Evolutionary conservation across 108 stramenopile genomes (phyloP).

Genomic region (Craspedostauros australis): DNA sequence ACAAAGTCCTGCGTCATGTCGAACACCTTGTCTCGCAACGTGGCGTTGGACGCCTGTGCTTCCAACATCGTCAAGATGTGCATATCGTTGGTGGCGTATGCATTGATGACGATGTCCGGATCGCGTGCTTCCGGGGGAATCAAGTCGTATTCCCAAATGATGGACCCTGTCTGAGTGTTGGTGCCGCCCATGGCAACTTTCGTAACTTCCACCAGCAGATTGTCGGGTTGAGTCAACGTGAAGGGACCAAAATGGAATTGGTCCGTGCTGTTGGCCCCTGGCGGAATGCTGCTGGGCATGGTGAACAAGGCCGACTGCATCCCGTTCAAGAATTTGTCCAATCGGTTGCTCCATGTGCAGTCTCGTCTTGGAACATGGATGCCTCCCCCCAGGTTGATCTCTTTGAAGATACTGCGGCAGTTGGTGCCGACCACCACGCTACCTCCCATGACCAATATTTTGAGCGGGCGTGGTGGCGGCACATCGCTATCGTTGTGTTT

Average conservation of each 20-base stretch:
- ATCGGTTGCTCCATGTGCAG: constrained; percentile 61
- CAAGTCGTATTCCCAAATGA: constrained; percentile 69
- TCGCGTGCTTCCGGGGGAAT: constrained; percentile 44
- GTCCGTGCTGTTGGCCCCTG: background rate
- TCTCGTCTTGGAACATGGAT: constrained; percentile 37
- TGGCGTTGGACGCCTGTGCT: constrained; percentile 35
- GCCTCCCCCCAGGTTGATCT: constrained; percentile 22
- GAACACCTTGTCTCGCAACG: constrained; percentile 51
- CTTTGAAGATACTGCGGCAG: constrained; percentile 48
- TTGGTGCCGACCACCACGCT: constrained; percentile 68
- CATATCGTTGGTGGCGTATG: constrained; percentile 81
- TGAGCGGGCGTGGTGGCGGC: constrained; percentile 56
- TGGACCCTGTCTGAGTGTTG: constrained; percentile 57
- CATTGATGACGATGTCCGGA: constrained; percentile 75
- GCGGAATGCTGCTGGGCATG: background rate
- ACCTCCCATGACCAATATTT: constrained; percentile 72
- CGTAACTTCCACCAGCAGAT: constrained; percentile 38
- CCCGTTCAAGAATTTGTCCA: constrained; percentile 40
- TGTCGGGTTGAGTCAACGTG: background rate
- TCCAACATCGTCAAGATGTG: constrained; percentile 55
- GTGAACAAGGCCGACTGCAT: constrained; percentile 6
- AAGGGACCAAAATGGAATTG: no score
- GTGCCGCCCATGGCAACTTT: constrained; percentile 72
- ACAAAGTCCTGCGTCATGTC: constrained; percentile 62
- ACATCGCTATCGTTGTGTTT: background rate